These are phyloP conservation scores for Pascua guehoae DNA, from an alignment of 1,284 basidiomycete species.

Conservation along the genomic window DNA sequence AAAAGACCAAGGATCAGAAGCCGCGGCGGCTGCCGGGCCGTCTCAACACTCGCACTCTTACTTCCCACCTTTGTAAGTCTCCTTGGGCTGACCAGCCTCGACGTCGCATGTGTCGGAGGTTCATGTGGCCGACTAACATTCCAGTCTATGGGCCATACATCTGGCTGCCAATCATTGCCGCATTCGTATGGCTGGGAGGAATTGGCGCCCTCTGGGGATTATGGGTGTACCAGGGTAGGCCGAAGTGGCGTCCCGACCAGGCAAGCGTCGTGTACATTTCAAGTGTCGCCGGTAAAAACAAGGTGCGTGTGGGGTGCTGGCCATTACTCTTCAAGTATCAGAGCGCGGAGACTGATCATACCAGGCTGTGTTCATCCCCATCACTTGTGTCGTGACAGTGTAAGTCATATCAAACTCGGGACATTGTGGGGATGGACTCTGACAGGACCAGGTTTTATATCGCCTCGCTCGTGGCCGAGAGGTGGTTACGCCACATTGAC, in stretches of 20 bases:
- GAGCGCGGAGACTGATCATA: background rate
- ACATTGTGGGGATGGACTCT: background rate
- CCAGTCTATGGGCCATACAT: constrained; percentile 48
- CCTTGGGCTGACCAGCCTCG: background rate
- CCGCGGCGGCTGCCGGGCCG: constrained; percentile 1
- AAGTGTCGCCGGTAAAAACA: constrained; percentile 51
- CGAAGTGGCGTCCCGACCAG: constrained; percentile 44
- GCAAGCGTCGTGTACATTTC: constrained; percentile 51
- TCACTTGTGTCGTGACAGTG: constrained; percentile 32
- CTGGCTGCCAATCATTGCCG: constrained; percentile 38
- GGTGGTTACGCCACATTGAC: constrained; percentile 53
- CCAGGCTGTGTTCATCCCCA: constrained; percentile 45
- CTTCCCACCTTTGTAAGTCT: constrained; percentile 40
- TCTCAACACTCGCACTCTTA: constrained; percentile 37
- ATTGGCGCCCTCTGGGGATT: constrained; percentile 45
- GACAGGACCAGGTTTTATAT: constrained; percentile 37
- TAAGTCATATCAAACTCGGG: constrained; percentile 11
- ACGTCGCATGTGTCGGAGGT: background rate
- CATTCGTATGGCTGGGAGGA: constrained; percentile 39
- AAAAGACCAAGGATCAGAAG: too few relatives aligned
- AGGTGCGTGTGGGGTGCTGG: constrained; percentile 12
- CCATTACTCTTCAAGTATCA: too few relatives aligned
- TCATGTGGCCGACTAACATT: background rate
- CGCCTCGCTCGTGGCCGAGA: constrained; percentile 49
- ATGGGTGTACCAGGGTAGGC: constrained; percentile 48